Conservation (phyloP, 352 stramenopile genomes). For the Globisporangium iwayamae region DNA sequence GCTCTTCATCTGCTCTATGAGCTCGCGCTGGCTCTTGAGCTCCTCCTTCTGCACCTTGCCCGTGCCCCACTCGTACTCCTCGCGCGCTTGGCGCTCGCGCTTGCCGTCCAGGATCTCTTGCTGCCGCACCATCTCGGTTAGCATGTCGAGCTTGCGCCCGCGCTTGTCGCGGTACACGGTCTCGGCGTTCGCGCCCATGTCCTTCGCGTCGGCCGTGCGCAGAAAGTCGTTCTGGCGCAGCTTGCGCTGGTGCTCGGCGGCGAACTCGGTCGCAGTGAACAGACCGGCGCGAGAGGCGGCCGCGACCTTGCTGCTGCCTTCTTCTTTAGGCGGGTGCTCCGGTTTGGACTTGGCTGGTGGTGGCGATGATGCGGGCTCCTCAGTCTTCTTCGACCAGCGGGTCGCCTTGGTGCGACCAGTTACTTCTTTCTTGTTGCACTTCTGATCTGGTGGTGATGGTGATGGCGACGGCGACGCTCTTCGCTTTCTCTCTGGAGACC, state of each 20-base stretch:
- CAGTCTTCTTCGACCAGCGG: not conserved
- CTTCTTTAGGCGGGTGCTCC: not conserved
- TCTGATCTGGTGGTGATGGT: not conserved
- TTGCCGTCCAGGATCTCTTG: conserved; percentile 79
- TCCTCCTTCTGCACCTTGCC: conserved; percentile 79
- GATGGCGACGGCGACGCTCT: not conserved
- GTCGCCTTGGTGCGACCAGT: not conserved
- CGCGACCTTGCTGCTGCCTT: not conserved
- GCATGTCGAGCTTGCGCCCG: conserved; percentile 81
- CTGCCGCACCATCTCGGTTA: conserved; percentile 81
- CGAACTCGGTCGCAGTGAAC: conserved; percentile 71
- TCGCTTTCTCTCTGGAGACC: conserved; percentile 3
- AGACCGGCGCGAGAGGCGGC: conserved; percentile 36
- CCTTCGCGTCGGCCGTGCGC: conserved; percentile 37
- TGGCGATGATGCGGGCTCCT: not conserved
- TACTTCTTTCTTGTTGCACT: not conserved
- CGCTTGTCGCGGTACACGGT: conserved; percentile 85
- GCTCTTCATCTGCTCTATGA: conserved; percentile 63
- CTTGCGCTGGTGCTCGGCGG: conserved; percentile 47
- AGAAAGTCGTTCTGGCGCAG: conserved; percentile 53
- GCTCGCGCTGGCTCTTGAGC: conserved; percentile 45
- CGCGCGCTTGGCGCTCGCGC: conserved; percentile 62
- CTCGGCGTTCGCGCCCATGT: conserved; percentile 75
- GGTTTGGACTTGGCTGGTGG: not conserved
- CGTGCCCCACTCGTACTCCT: conserved; percentile 85